Base-by-base conservation (phyloP, 139 green algal genomes). In the Zygnema cylindricum region DNA sequence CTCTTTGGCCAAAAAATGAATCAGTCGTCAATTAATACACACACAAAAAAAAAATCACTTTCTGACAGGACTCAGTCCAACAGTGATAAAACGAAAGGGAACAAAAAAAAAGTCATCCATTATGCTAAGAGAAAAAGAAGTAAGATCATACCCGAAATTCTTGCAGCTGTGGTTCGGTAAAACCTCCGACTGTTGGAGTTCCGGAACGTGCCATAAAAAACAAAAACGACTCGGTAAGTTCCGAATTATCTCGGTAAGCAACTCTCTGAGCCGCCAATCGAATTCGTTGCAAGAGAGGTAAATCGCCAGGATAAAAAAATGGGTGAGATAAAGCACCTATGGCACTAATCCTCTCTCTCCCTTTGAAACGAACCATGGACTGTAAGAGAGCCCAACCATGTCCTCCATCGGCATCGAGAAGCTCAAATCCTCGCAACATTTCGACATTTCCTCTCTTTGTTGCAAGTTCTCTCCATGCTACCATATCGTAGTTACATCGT, bases 161-260 rank as follows among this genome's bases (percentile, higher is more conserved):
- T 77, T 76, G 77, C 43, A 98, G 91, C 77, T 95, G 88, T 0
- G 95, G 92, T 81, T 97, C 95, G 16, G 93, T 96, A 77, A 97
- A 92, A n/a, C 92, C 94, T 21, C 89, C 93, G 0, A 36, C 57
- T 35, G 88, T 55, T 1, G 82, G 36, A 0, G 85, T 95, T n/a
- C 93, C 94, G 43, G 89, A 55, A 54, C 77, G 69, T 21, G 92
- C 16, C 75, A 94, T 90, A 73, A 91, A 77, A 69, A 16, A 43
- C 41, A 71, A 42, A 43, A 93, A 36, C 36, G n/a, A 2, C 43
- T 91, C 69, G 25, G 30, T n/a, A 11, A 89, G 43, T 69, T 77
- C 87, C 0, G 71, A 63, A 49, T 88, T 84, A 76, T 88, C 87
- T 21, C 55, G 76, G 22, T 78, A 91, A 73, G 43, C 77, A 38